A percentile compares a stretch with the other conserved stretches of the same genome.
phyloP scores from a whole-genome alignment of 805 yeast species.

The Starmerella vitae region DNA sequence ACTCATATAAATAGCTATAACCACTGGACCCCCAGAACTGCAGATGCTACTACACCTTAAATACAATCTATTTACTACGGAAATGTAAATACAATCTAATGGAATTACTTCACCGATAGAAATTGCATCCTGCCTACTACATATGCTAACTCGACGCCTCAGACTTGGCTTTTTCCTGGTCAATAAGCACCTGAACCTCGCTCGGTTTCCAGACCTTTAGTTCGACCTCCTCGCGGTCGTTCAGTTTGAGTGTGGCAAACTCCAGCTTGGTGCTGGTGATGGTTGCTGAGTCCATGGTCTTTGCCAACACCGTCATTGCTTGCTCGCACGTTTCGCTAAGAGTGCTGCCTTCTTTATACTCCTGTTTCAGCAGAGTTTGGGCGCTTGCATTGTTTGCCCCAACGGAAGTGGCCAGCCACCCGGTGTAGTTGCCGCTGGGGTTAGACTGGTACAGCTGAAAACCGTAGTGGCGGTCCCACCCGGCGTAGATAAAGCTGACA shows the following conservation, averaged over 20 bases:
- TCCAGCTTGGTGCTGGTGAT: constrained; percentile 82
- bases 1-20: too few species aligned
- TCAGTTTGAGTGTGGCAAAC: constrained; percentile 48
- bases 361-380: constrained; percentile 89
- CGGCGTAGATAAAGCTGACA: constrained; percentile 91
- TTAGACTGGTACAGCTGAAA: constrained; percentile 90
- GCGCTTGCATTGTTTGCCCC: constrained; percentile 96
- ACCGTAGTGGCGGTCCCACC: constrained; percentile 77
- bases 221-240: constrained; percentile 32
- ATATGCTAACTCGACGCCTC: background rate
- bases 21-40: too few species aligned
- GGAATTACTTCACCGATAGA: too few species aligned
- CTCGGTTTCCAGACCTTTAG: constrained; percentile 69
- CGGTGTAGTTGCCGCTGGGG: constrained; percentile 94
- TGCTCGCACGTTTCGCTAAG: constrained; percentile 60
- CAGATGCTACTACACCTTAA: too few species aligned
- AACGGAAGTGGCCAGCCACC: constrained; percentile 96
- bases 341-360: constrained; percentile 70
- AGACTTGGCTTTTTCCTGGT: constrained; percentile 34
- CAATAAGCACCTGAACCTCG: constrained; percentile 62
- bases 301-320: constrained; percentile 81
- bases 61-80: too few species aligned
- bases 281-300: constrained; percentile 83
- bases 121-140: background rate
- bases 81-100: background rate